Evolutionary conservation across 1,139 yeast species (phyloP), one percentile per base, ranked within the genome.

Genomic region (Taiozyma onychis): DNA sequence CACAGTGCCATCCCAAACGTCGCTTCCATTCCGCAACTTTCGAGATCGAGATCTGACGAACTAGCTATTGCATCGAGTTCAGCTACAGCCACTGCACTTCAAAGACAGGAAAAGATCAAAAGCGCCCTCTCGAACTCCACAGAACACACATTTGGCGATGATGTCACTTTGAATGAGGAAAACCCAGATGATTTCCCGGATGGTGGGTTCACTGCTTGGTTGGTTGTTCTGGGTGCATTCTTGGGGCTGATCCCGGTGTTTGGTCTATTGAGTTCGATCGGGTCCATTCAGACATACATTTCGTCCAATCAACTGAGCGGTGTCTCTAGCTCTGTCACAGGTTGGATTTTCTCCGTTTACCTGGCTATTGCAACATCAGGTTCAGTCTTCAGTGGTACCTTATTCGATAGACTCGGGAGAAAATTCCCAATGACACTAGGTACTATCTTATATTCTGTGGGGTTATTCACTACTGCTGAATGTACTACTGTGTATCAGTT

Each of bases 281-380:
- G 91, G 48, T 88, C 88, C 0, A 75, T 85, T 44, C 86, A 84
- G 64, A 77, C 87, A 0, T 84, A 84, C 57, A 76, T 85, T n/a
- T 71, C 83, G 3, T 65, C 69, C 10, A 77, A 84, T 61, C 88
- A 83, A 60, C 70, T 85, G 49, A 69, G 69, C 14, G 57, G 70
- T 18, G 75, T 73, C 1, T 69, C 77, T 6, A 70, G 81, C 6
- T 74, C 85, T 2, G 72, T 75, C 8, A 74, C 81, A 0, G 81
- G 89, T 7, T 85, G 91, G 93, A 80, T 86, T 48, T 84, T 85
- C 61, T 81, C 90, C 4, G 67, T 85, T 18, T 83, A 77, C 59
- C 61, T 83, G 39, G 81, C 83, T 21, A 69, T 83, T 27, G 71
- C 81, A 58, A 82, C 80, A 61, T 70, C 81, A 47, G 78, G 83